Evolutionary conservation across 192 early-diverging fungal genomes (phyloP).

Genomic region (Haplosporangium gracile): DNA sequence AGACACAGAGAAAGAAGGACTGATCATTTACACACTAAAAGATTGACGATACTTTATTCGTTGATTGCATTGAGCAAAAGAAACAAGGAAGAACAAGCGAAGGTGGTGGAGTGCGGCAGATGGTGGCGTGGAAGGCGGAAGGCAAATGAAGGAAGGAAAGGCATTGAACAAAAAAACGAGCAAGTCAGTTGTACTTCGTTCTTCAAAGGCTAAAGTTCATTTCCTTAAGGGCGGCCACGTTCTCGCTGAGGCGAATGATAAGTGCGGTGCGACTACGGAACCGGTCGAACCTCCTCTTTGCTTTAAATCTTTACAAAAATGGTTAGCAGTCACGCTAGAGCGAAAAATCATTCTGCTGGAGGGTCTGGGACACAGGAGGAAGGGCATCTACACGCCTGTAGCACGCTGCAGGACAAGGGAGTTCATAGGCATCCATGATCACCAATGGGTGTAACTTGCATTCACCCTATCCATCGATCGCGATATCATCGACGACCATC

Average conservation of each 20-base stretch:
- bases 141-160: not conserved
- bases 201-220: too few species aligned
- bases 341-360: not conserved
- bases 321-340: constrained; percentile 39
- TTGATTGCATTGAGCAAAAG: too few species aligned
- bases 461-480: constrained; percentile 10
- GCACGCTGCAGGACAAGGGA: not conserved
- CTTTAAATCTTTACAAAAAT: constrained; percentile 54
- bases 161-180: not conserved
- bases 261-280: not conserved
- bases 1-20: not conserved
- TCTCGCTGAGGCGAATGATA: not conserved
- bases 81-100: not conserved
- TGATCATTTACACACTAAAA: not conserved
- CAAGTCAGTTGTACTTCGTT: too few species aligned
- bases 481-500: not conserved
- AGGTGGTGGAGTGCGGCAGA: not conserved
- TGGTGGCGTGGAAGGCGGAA: not conserved
- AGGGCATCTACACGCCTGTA: not conserved
- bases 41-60: not conserved
- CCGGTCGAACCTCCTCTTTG: constrained; percentile 37
- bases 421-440: not conserved
- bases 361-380: not conserved
- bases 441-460: not conserved
- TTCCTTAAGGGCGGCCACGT: not conserved